Base-by-base conservation (phyloP, 1,284 basidiomycete genomes). In the Rhizopogon hawkerae region DNA sequence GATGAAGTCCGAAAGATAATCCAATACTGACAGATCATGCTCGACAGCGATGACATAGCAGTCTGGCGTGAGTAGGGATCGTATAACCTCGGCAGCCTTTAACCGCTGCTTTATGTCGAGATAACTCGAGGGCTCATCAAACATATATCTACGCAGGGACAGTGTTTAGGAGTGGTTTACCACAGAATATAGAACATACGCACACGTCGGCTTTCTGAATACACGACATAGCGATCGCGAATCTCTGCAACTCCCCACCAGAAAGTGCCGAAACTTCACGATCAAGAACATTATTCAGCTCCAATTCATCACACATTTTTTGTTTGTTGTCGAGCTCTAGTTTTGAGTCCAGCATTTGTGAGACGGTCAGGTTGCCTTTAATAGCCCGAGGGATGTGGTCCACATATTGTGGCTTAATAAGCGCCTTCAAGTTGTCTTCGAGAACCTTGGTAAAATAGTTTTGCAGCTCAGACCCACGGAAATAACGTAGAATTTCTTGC, bases 401-500 rank as follows among this genome's bases (percentile, higher is more conserved):
- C 58, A 98, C 94, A 64, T 98, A 98, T 79, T 98, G 94, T 1
- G 94, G 94, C 70, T 98, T 98, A 69, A 97, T 97, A 54, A 98
- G 79, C 1, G 94, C 93, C 72, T 96, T 96, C 61, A 97, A 75
- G 63, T 98, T 93, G 67, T 98, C 94, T 69, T 97, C 94, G 21
- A 98, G 77, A n/a, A 97, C 89, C 69, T 96, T 96, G 46, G 93
- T 97, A 69, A 97, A 97, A 74, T 97, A 97, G 67, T 97, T 98
- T 66, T 97, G 94, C 29, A 97, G 77, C 68, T 97, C 93, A 3
- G 92, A 96, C 36, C 94, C 94, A 58, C 94, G 85, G 79, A 96
- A 97, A 66, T 98, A 89, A 69, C 94, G 94, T 48, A 98, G 73
- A 58, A 98, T 96, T 64, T 97, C 94, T 68, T 92, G 85, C 93